Conservation (phyloP, 169 alveolate species). For the Plasmodium falciparum region DNA sequence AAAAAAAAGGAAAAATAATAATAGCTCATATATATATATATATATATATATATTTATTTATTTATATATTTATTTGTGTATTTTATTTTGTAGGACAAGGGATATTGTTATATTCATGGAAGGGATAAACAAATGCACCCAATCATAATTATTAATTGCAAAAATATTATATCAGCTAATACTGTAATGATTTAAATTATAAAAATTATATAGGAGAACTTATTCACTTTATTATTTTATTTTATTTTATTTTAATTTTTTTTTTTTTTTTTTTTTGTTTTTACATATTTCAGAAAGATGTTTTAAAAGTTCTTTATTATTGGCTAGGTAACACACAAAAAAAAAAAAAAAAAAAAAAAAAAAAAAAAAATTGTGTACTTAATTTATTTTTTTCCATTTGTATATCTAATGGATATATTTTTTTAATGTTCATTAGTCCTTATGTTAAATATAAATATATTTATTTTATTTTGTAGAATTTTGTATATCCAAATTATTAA, state of each 20-base stretch:
- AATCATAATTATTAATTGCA: conserved; percentile 77
- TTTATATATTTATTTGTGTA: background rate
- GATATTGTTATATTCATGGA: conserved; percentile 83
- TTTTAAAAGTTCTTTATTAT: conserved; percentile 51
- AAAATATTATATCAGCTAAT: conserved; percentile 28
- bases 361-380: background rate
- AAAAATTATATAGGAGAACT: background rate
- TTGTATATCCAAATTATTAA: conserved; percentile 74
- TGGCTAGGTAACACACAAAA: conserved; percentile 75
- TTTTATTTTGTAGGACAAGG: conserved; percentile 72
- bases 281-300: conserved; percentile 36
- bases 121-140: conserved; percentile 86
- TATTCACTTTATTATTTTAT: background rate
- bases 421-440: background rate
- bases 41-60: background rate
- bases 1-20: background rate
- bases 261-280: conserved; percentile 1
- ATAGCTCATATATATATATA: background rate
- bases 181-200: conserved; percentile 8
- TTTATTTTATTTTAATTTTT: background rate
- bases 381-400: background rate
- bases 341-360: background rate
- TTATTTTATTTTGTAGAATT: conserved; percentile 76
- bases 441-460: background rate
- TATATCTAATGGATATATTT: background rate